A percentile compares a stretch with the other conserved stretches of the same genome.
These are phyloP conservation scores for Rubus parviflorus DNA, from an alignment of 306 rosid species.

Conservation along the genomic window DNA sequence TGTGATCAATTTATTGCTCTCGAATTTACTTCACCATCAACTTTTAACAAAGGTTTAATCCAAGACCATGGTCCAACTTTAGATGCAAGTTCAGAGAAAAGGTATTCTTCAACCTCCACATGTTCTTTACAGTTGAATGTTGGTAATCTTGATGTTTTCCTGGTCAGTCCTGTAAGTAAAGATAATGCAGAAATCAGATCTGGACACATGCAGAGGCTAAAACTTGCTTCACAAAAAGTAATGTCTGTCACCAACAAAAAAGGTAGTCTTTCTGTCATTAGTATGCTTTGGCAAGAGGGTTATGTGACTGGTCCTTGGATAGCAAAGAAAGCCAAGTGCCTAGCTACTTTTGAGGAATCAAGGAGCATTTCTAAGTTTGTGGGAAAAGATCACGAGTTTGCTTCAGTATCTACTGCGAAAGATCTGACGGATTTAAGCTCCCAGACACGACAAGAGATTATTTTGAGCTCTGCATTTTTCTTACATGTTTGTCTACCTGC, in stretches of 20 bases:
- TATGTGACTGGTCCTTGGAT: slow-evolving; percentile 90
- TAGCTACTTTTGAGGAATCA: slow-evolving; percentile 65
- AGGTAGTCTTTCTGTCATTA: slow-evolving; percentile 53
- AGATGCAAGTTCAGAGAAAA: slow-evolving; percentile 52
- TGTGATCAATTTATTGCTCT: slow-evolving; percentile 78
- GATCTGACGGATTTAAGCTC: slow-evolving; percentile 65
- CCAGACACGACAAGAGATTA: slow-evolving; percentile 76
- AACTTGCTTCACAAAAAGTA: slow-evolving; percentile 52
- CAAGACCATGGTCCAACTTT: slow-evolving; percentile 38
- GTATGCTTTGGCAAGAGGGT: slow-evolving; percentile 79
- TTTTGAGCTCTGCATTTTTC: slow-evolving; percentile 71
- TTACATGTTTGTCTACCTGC: slow-evolving; percentile 49
- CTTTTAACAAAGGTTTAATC: slow-evolving; percentile 33
- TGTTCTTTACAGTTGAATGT: slow-evolving; percentile 61
- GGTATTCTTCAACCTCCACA: slow-evolving; percentile 42
- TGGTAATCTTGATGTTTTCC: slow-evolving; percentile 56
- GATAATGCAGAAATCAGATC: slow-evolving; percentile 34
- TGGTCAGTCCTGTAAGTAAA: slow-evolving; percentile 44
- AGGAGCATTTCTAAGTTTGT: slow-evolving; percentile 53
- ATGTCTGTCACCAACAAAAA: slow-evolving; percentile 51
- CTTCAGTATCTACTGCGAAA: slow-evolving; percentile 68
- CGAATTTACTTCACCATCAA: slow-evolving; percentile 57
- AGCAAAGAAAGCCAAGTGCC: slow-evolving; percentile 72
- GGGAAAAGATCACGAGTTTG: slow-evolving; percentile 67
- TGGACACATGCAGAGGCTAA: slow-evolving; percentile 36